Percentiles rank a stretch among this genome's conserved stretches.
phyloP scores from a whole-genome alignment of 345 rosid species.

The Erodium maritimum region DNA sequence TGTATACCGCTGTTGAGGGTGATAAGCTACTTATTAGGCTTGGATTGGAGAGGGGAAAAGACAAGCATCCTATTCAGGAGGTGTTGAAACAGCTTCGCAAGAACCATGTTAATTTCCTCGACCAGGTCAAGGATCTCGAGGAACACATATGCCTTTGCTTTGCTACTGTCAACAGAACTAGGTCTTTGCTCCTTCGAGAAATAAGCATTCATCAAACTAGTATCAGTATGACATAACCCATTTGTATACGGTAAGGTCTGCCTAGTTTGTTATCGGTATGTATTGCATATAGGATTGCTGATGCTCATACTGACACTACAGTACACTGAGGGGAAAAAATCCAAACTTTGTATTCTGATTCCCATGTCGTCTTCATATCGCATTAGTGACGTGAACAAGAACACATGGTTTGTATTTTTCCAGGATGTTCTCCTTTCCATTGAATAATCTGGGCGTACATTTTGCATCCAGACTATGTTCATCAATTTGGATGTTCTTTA shows the following conservation, averaged over 20 bases:
- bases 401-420: slow-evolving; percentile 1
- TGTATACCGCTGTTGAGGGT: slow-evolving; percentile 34
- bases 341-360: background rate
- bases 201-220: slow-evolving; percentile 19
- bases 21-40: slow-evolving; percentile 38
- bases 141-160: slow-evolving; percentile 56
- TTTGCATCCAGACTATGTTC: background rate
- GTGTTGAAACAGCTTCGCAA: slow-evolving; percentile 46
- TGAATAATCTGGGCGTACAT: too few relatives aligned
- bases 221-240: slow-evolving; percentile 6
- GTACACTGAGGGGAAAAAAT: background rate
- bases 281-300: background rate
- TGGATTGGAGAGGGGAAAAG: slow-evolving; percentile 44
- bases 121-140: slow-evolving; percentile 46
- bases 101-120: slow-evolving; percentile 25
- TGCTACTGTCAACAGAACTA: slow-evolving; percentile 41
- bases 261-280: background rate
- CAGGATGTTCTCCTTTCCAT: too few relatives aligned
- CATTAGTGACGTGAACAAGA: background rate
- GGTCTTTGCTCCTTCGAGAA: slow-evolving; percentile 38
- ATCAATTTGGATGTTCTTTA: background rate
- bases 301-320: background rate
- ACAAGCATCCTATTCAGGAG: slow-evolving; percentile 28
- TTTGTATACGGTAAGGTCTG: background rate
- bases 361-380: background rate